Percentiles rank a stretch among this genome's conserved stretches.
phyloP scores from a whole-genome alignment of 768 basidiomycete genomes.

The Naganishia randhawae region DNA sequence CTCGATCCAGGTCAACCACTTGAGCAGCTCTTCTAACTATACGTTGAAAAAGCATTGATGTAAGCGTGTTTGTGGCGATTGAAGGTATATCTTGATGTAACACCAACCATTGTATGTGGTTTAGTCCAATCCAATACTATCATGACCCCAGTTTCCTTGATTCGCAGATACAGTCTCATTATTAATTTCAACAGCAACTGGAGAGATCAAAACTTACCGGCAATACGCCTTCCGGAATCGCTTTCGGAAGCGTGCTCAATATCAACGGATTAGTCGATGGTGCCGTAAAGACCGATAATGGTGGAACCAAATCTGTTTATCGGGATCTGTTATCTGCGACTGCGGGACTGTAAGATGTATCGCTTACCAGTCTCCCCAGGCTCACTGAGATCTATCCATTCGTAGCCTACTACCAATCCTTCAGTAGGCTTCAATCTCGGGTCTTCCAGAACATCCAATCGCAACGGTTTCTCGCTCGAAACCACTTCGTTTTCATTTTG shows the following conservation, averaged over 20 bases:
- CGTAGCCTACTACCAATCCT: constrained; percentile 78
- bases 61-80: not conserved
- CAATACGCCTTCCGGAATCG: constrained; percentile 61
- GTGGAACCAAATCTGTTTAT: constrained; percentile 73
- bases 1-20: constrained; percentile 84
- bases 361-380: constrained; percentile 86
- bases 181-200: constrained; percentile 51
- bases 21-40: constrained; percentile 63
- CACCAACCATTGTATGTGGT: constrained; percentile 76
- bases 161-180: not conserved
- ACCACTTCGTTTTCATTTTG: not conserved
- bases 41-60: not conserved
- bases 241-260: constrained; percentile 68
- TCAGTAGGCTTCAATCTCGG: constrained; percentile 52
- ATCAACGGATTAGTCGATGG: constrained; percentile 73
- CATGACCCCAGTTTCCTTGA: constrained; percentile 57
- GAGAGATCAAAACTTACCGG: constrained; percentile 58
- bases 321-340: not conserved
- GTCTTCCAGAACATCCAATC: constrained; percentile 53
- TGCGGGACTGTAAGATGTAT: not conserved
- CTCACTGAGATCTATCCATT: constrained; percentile 83
- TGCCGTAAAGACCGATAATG: constrained; percentile 85
- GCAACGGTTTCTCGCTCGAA: not conserved
- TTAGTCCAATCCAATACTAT: constrained; percentile 92
- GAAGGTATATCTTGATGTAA: not conserved